Conservation (phyloP, 345 rosid species). For the Gossypium raimondii region DNA sequence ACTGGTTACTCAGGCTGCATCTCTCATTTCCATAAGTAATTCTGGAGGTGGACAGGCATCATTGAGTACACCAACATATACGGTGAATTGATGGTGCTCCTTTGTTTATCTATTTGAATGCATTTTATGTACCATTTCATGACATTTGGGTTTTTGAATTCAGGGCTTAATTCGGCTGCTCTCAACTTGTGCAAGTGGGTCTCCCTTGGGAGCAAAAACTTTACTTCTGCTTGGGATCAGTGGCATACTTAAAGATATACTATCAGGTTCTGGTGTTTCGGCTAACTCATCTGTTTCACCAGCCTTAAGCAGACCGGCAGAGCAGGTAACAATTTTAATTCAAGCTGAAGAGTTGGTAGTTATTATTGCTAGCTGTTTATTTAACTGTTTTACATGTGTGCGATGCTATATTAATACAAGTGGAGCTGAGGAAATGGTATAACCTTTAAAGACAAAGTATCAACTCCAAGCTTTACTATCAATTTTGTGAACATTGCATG, state of each 20-base stretch:
- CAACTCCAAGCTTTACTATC: neutral
- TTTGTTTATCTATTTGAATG: conserved; percentile 4
- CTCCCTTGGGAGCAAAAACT: conserved; percentile 89
- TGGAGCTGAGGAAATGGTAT: neutral
- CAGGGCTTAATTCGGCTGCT: conserved; percentile 96
- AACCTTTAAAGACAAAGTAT: neutral
- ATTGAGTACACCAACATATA: conserved; percentile 82
- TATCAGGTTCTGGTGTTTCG: conserved; percentile 82
- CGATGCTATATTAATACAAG: neutral
- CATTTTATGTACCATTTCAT: conserved; percentile 22
- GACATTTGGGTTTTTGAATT: conserved; percentile 23
- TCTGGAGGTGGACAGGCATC: conserved; percentile 96
- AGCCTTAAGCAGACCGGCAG: conserved; percentile 88
- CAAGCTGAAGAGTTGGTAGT: conserved; percentile 7
- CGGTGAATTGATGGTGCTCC: conserved; percentile 42
- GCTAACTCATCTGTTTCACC: conserved; percentile 81
- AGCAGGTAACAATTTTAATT: conserved; percentile 57
- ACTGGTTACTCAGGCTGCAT: conserved; percentile 87
- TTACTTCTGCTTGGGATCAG: conserved; percentile 91
- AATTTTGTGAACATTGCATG: neutral
- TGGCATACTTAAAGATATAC: conserved; percentile 83
- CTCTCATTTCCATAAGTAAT: conserved; percentile 86
- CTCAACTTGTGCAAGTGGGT: conserved; percentile 94
- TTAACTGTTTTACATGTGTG: neutral
- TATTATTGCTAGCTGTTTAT: neutral